These are phyloP conservation scores for Fusarium coffeatum DNA, from an alignment of 2,329 filamentous ascomycete species.

Conservation along the genomic window DNA sequence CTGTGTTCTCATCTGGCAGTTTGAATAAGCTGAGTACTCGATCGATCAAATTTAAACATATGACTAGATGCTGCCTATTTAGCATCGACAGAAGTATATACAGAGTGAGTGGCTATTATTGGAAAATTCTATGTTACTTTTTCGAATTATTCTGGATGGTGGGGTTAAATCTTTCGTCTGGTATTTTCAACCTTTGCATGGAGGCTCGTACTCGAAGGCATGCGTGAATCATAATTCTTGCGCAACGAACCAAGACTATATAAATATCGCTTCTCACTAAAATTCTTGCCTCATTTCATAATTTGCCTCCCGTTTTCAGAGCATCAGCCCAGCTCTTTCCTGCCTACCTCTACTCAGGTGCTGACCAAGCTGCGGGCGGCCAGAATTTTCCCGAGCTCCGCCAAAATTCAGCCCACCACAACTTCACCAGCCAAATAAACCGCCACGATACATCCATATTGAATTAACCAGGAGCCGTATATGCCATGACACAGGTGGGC, in stretches of 20 bases:
- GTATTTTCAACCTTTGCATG: not conserved
- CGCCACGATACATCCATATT: slow-evolving; percentile 16
- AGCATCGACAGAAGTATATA: not conserved
- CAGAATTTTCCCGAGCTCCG: slow-evolving; percentile 45
- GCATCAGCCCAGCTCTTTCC: slow-evolving; percentile 4
- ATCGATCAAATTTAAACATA: not conserved
- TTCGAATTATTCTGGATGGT: not conserved
- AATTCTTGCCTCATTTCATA: not conserved
- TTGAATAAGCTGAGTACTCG: not conserved
- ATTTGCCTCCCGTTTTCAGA: not conserved
- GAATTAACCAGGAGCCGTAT: slow-evolving; percentile 2
- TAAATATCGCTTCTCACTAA: not conserved
- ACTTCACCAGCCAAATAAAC: slow-evolving; percentile 25
- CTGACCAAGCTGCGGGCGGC: slow-evolving; percentile 43
- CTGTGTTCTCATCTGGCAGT: not conserved
- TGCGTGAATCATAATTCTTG: not conserved
- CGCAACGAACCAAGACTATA: not conserved
- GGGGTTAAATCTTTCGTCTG: not conserved
- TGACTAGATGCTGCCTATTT: not conserved
- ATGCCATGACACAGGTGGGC: slow-evolving; percentile 33
- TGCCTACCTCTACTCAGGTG: slow-evolving; percentile 12
- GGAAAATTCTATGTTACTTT: not conserved
- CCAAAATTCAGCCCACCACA: slow-evolving; percentile 39
- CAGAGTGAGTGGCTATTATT: not conserved
- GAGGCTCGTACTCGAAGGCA: no score